Percentiles rank a stretch among this genome's conserved stretches.
These are phyloP conservation scores for Spergularia bocconei DNA, from an alignment of 148 eudicot species.

Conservation along the genomic window DNA sequence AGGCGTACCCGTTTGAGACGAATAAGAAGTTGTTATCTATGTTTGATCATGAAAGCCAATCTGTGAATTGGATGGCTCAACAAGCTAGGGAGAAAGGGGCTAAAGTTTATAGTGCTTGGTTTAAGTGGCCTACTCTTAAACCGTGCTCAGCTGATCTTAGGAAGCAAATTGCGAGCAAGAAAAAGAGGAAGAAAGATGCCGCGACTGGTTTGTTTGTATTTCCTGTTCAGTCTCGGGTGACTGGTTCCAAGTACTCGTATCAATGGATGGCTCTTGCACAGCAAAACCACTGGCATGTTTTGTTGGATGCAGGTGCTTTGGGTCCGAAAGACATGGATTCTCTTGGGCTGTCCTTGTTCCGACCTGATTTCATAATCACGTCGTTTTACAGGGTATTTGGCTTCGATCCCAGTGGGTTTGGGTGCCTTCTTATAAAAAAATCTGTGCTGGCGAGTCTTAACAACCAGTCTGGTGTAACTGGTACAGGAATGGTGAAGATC, in stretches of 20 bases:
- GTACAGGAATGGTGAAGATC: conserved; percentile 90
- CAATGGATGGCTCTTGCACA: conserved; percentile 99
- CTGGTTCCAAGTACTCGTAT: conserved; percentile 94
- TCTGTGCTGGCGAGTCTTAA: conserved; percentile 84
- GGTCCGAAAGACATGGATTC: conserved; percentile 99
- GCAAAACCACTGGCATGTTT: conserved; percentile 93
- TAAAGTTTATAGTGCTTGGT: conserved; percentile 79
- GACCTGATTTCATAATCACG: conserved; percentile 92
- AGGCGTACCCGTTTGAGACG: conserved; percentile 91
- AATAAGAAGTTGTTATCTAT: conserved; percentile 87
- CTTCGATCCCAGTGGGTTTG: conserved; percentile 94
- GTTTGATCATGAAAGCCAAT: conserved; percentile 99
- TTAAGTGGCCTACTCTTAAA: conserved; percentile 90
- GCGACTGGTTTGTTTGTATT: conserved; percentile 85
- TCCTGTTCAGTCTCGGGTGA: conserved; percentile 94
- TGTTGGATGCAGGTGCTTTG: conserved; percentile 90
- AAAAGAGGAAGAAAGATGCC: conserved; percentile 82
- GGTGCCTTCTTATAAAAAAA: conserved; percentile 92
- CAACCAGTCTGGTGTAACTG: conserved; percentile 73
- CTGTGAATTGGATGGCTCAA: conserved; percentile 95
- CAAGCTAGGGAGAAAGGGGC: conserved; percentile 93
- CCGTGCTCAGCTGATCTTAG: conserved; percentile 85
- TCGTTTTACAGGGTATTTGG: conserved; percentile 92
- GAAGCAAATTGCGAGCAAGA: conserved; percentile 76
- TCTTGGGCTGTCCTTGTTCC: conserved; percentile 81